Conservation (phyloP, 2,329 filamentous ascomycete genomes). For the Emergomyces orientalis region DNA sequence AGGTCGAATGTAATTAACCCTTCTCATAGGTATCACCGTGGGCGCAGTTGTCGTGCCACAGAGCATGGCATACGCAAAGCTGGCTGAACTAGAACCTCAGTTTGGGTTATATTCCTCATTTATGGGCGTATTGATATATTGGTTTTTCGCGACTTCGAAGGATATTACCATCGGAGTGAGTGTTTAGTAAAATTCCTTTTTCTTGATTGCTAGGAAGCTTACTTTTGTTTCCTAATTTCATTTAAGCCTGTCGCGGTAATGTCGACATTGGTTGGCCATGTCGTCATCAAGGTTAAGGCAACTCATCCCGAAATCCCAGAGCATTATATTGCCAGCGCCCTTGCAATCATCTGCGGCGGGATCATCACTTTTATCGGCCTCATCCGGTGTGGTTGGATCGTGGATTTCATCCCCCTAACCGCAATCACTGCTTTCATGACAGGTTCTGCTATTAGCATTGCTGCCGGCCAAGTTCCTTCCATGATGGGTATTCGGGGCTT, state of each 20-base stretch:
- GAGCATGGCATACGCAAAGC: slow-evolving; percentile 85
- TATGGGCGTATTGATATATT: slow-evolving; percentile 89
- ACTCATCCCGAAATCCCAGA: slow-evolving; percentile 43
- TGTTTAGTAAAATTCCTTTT: slow-evolving; percentile 18
- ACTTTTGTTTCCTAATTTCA: slow-evolving; percentile 10
- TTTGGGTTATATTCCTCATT: slow-evolving; percentile 93
- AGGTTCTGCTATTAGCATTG: slow-evolving; percentile 84
- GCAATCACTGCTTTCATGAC: slow-evolving; percentile 96
- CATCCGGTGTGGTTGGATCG: slow-evolving; percentile 74
- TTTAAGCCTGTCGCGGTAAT: slow-evolving; percentile 81
- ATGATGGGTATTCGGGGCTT: slow-evolving; percentile 69
- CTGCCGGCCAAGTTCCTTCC: slow-evolving; percentile 68
- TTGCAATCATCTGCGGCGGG: slow-evolving; percentile 67
- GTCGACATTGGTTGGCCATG: slow-evolving; percentile 78
- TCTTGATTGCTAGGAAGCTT: slow-evolving; percentile 10
- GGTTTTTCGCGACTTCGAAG: slow-evolving; percentile 97
- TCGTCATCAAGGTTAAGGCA: slow-evolving; percentile 56
- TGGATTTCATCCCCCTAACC: slow-evolving; percentile 83
- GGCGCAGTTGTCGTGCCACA: slow-evolving; percentile 85
- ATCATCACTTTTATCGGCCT: slow-evolving; percentile 74
- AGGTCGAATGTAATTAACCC: neutral
- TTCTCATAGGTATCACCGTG: slow-evolving; percentile 52
- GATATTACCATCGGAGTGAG: slow-evolving; percentile 92
- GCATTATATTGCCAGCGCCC: slow-evolving; percentile 64
- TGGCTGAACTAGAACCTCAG: slow-evolving; percentile 70